Evolutionary conservation across 164 flowering plant species (phyloP).

Genomic region (Warburgia ugandensis): DNA sequence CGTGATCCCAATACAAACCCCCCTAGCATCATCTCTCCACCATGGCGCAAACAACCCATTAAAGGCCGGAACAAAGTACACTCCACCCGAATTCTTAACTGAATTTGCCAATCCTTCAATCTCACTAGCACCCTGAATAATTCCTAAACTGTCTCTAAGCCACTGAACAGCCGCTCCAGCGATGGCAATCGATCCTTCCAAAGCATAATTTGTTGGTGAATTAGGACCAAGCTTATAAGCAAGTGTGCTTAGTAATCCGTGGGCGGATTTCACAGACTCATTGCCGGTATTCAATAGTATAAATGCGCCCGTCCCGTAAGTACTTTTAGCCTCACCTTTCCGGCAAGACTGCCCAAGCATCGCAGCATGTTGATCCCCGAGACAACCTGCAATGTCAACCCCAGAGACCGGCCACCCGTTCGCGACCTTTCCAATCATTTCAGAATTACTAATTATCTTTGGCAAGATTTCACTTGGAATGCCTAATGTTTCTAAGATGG

Average conservation of each 20-base stretch:
- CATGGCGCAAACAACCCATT: slow-evolving; percentile 95
- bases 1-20: slow-evolving; percentile 84
- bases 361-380: slow-evolving; percentile 98
- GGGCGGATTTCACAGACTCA: slow-evolving; percentile 43
- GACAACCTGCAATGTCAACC: slow-evolving; percentile 79
- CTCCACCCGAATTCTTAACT: slow-evolving; percentile 75
- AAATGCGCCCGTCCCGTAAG: slow-evolving; percentile 97
- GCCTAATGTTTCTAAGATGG: slow-evolving; percentile 47
- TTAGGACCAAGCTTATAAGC: slow-evolving; percentile 87
- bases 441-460: slow-evolving; percentile 76
- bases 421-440: slow-evolving; percentile 56
- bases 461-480: slow-evolving; percentile 65
- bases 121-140: slow-evolving; percentile 60
- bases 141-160: slow-evolving; percentile 86
- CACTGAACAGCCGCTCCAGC: slow-evolving; percentile 99
- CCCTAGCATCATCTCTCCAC: slow-evolving; percentile 99
- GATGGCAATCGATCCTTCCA: slow-evolving; percentile 95
- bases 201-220: slow-evolving; percentile 74
- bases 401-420: slow-evolving; percentile 78
- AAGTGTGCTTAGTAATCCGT: slow-evolving; percentile 72
- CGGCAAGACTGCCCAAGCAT: slow-evolving; percentile 91
- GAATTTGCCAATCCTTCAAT: slow-evolving; percentile 63
- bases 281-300: slow-evolving; percentile 83
- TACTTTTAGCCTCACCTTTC: slow-evolving; percentile 95
- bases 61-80: slow-evolving; percentile 95